These are phyloP conservation scores for Teunomyces tritomae DNA, from an alignment of 805 yeast species.

Conservation along the genomic window DNA sequence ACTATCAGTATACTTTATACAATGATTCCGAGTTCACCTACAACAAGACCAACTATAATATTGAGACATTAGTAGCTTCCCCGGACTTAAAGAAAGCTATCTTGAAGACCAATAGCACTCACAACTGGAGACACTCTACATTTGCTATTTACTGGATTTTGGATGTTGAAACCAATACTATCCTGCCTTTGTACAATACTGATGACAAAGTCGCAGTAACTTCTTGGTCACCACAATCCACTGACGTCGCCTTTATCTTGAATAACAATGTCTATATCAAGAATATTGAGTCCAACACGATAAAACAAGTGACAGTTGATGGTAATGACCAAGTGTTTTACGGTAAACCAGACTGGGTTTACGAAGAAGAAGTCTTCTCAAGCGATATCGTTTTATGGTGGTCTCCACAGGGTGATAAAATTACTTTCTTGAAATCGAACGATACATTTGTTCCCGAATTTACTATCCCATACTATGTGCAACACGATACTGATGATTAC, in stretches of 20 bases:
- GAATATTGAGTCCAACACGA: constrained; percentile 22
- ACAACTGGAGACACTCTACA: constrained; percentile 56
- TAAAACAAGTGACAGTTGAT: constrained; percentile 44
- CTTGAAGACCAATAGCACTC: constrained; percentile 57
- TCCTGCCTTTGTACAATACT: constrained; percentile 11
- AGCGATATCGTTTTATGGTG: constrained; percentile 67
- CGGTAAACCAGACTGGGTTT: constrained; percentile 81
- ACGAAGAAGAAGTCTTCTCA: constrained; percentile 74
- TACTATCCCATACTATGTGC: constrained; percentile 51
- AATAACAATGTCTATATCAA: constrained; percentile 55
- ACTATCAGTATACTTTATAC: constrained; percentile 46
- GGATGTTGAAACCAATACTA: constrained; percentile 19
- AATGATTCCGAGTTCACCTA: constrained; percentile 46
- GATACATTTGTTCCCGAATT: constrained; percentile 58
- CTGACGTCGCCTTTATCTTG: constrained; percentile 53
- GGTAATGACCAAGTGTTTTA: constrained; percentile 54
- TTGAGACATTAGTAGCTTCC: constrained; percentile 59
- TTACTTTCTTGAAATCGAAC: constrained; percentile 56
- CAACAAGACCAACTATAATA: constrained; percentile 38
- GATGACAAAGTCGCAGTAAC: constrained; percentile 45
- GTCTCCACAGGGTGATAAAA: constrained; percentile 58
- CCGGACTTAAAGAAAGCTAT: constrained; percentile 62
- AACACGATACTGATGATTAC: constrained; percentile 37
- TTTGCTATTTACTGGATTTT: constrained; percentile 44
- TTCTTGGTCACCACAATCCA: constrained; percentile 61